Percentiles rank a stretch among this genome's conserved stretches.
Evolutionary conservation across 129 eudicot genomes (phyloP).

Genomic region (Ambrosia trifida): DNA sequence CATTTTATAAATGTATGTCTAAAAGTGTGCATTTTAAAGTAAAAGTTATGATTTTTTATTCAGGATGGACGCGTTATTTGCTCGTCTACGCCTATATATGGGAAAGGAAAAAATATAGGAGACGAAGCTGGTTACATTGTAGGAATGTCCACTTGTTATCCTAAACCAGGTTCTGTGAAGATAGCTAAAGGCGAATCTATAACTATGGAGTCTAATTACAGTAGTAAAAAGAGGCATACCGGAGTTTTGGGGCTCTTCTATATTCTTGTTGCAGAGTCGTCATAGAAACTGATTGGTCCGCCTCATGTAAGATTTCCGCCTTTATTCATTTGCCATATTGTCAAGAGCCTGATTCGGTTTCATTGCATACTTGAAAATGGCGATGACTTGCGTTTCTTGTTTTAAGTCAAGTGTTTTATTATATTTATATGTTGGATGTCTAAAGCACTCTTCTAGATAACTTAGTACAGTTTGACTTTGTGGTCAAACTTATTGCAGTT

Average conservation of each 20-base stretch:
- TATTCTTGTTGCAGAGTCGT: constrained; percentile 60
- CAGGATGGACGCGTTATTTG: constrained; percentile 74
- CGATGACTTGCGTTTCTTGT: neutral
- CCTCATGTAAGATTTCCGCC: constrained; percentile 34
- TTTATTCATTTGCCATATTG: neutral
- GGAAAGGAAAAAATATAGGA: constrained; percentile 66
- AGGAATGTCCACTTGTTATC: constrained; percentile 91
- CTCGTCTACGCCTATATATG: constrained; percentile 58
- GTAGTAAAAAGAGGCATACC: constrained; percentile 47
- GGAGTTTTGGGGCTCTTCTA: constrained; percentile 85
- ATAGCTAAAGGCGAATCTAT: constrained; percentile 54
- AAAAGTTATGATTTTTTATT: neutral
- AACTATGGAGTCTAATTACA: constrained; percentile 61
- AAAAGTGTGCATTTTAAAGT: neutral
- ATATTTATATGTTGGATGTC: neutral
- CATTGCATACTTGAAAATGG: neutral
- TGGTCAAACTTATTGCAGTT: neutral
- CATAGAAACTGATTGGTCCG: constrained; percentile 9
- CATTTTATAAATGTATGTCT: neutral
- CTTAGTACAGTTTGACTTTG: neutral
- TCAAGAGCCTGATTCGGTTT: neutral
- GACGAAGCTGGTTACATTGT: constrained; percentile 80
- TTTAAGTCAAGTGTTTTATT: neutral
- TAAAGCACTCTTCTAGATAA: neutral
- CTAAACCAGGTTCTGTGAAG: constrained; percentile 64